Evolutionary conservation across 495 filamentous ascomycete species (phyloP), one percentile per base, ranked within the genome.

Genomic region (Penicillium silybi): DNA sequence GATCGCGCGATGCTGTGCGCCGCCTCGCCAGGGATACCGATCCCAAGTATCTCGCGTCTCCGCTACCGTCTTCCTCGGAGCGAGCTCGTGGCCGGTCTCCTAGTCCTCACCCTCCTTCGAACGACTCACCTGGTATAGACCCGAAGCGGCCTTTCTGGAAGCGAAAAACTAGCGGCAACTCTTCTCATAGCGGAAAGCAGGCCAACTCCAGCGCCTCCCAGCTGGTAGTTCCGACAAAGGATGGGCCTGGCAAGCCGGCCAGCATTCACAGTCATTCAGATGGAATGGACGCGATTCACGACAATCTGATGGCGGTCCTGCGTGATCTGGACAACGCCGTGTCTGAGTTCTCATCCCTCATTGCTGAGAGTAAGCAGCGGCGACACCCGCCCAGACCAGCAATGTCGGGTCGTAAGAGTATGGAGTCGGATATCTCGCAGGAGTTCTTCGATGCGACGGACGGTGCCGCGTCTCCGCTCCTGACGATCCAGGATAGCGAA

Each of bases 381-480:
- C 85, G 91, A 23, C 68, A 78, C 32, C 81, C 85, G 5, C 69
- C 70, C 0, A 63, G 68, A 25, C 68, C 76, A 6, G 66, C 81
- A 4, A 49, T 77, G 3, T 69, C 71, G 9, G 81, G 88, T 9
- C 84, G 93, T 50, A 74, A 73, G 48, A 96, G 90, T 67, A 80
- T 91, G 34, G 93, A 97, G 58, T 92, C 89, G 8, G 80, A 85
- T 44, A 81, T 86, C 7, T 81, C 83, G 1, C 87, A 93, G 26
- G 95, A 98, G 62, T 98, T 96, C 69, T 98, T 95, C 56, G 93
- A 98, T 63, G 93, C 93, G 1, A 81, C 84, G 46, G 89, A 85
- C 40, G 89, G 63, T 27, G 77, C 78, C 22, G 67, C 70, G n/a
- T 83, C 86, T 38, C 85, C 85, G 49, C 74, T 97, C 2, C 74